Conservation (phyloP, 805 yeast genomes). For the Yamadazyma phyllophila region DNA sequence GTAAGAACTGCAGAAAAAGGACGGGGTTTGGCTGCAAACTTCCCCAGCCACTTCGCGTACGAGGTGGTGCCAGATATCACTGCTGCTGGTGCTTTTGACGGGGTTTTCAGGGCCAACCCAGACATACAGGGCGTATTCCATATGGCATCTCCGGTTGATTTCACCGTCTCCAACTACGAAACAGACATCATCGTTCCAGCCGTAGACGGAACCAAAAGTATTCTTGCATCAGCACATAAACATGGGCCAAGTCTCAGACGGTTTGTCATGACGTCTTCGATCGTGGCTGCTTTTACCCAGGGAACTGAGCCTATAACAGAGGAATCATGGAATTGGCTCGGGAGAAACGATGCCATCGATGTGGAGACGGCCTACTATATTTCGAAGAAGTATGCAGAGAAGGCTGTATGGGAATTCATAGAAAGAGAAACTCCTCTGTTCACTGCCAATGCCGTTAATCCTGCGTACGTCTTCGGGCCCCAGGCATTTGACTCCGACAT, state of each 20-base stretch:
- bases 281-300: conserved; percentile 6
- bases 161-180: conserved; percentile 17
- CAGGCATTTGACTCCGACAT: conserved; percentile 41
- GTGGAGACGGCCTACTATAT: conserved; percentile 31
- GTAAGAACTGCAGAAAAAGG: conserved; percentile 48
- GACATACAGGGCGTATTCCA: conserved; percentile 30
- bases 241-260: conserved; percentile 41
- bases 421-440: conserved; percentile 37
- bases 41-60: conserved; percentile 17
- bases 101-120: conserved; percentile 23
- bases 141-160: conserved; percentile 29
- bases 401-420: conserved; percentile 54
- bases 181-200: conserved; percentile 27
- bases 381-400: conserved; percentile 57
- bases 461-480: conserved; percentile 51
- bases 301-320: conserved; percentile 18
- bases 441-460: conserved; percentile 39
- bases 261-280: conserved; percentile 54
- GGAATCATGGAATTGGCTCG: conserved; percentile 43
- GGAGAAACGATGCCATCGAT: conserved; percentile 48
- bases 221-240: conserved; percentile 37
- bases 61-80: conserved; percentile 23
- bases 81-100: conserved; percentile 26
- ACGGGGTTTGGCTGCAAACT: conserved; percentile 25
- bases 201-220: conserved; percentile 27